Conservation (phyloP, 371 early-diverging fungal genomes). For the Actinomortierella ambigua region DNA sequence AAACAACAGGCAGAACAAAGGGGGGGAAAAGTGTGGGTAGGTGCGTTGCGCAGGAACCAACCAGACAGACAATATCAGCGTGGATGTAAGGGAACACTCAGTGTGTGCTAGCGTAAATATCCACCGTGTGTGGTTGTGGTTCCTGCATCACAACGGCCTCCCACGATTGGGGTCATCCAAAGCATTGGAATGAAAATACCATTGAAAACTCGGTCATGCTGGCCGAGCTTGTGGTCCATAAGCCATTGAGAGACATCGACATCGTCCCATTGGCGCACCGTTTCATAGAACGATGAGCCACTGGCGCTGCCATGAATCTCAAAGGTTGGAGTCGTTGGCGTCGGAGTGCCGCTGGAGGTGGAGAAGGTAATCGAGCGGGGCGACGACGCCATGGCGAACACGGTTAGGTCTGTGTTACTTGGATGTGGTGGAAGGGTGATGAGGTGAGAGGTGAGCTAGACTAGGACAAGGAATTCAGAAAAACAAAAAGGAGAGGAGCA, state of each 20-base stretch:
- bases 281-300: constrained; percentile 52
- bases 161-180: no score
- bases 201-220: constrained; percentile 69
- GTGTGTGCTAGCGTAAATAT: no score
- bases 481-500: no score
- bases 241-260: constrained; percentile 79
- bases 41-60: no score
- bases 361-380: constrained; percentile 47
- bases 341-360: constrained; percentile 46
- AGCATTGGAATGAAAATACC: constrained; percentile 39
- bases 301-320: constrained; percentile 43
- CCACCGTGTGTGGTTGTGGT: no score
- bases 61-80: no score
- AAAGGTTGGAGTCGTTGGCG: constrained; percentile 60
- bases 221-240: constrained; percentile 68
- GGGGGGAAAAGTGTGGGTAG: no score
- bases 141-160: no score
- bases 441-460: no score
- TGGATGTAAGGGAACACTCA: no score
- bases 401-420: constrained; percentile 3
- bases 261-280: constrained; percentile 72
- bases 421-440: constrained; percentile 15
- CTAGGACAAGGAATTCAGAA: no score
- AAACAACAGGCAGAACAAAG: no score
- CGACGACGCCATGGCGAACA: constrained; percentile 12